phyloP scores from a whole-genome alignment of 176 grass and related monocot genomes.

The Saccharum spontaneum region DNA sequence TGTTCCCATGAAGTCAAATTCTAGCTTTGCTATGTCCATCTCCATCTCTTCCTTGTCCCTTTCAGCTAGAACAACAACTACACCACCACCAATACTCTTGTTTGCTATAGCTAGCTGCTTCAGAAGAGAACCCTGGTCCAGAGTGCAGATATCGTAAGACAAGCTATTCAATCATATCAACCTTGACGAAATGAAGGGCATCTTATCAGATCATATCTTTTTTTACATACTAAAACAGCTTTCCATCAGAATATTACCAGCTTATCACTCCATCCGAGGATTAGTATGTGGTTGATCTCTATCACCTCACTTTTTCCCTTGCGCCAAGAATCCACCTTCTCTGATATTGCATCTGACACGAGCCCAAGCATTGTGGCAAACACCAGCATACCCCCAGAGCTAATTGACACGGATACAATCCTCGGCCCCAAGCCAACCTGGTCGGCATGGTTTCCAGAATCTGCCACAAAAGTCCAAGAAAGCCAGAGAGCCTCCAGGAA shows the following conservation, averaged over 20 bases:
- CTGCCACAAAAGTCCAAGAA: slow-evolving; percentile 99
- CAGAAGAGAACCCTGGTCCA: slow-evolving; percentile 84
- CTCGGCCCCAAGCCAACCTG: slow-evolving; percentile 82
- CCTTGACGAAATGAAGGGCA: not conserved
- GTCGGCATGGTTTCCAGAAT: slow-evolving; percentile 96
- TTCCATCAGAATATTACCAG: slow-evolving; percentile 62
- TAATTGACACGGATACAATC: slow-evolving; percentile 89
- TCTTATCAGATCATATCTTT: not conserved
- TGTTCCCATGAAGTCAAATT: slow-evolving; percentile 99
- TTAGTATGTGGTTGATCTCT: slow-evolving; percentile 93
- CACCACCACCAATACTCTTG: slow-evolving; percentile 97
- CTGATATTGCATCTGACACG: slow-evolving; percentile 98
- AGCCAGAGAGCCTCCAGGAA: slow-evolving; percentile 93
- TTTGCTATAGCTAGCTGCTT: slow-evolving; percentile 99
- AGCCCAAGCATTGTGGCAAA: slow-evolving; percentile 98
- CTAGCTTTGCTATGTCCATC: slow-evolving; percentile 92
- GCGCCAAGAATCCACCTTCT: slow-evolving; percentile 99
- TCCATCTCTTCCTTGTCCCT: slow-evolving; percentile 99
- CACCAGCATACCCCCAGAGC: slow-evolving; percentile 92
- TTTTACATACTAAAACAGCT: slow-evolving; percentile 20
- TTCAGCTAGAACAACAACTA: slow-evolving; percentile 96
- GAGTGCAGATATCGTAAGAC: not conserved
- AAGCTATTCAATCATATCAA: not conserved
- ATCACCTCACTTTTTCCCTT: slow-evolving; percentile 98
- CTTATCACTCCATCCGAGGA: slow-evolving; percentile 99